Conservation (phyloP, 208 protist species). For the Trypanosoma theileri region DNA sequence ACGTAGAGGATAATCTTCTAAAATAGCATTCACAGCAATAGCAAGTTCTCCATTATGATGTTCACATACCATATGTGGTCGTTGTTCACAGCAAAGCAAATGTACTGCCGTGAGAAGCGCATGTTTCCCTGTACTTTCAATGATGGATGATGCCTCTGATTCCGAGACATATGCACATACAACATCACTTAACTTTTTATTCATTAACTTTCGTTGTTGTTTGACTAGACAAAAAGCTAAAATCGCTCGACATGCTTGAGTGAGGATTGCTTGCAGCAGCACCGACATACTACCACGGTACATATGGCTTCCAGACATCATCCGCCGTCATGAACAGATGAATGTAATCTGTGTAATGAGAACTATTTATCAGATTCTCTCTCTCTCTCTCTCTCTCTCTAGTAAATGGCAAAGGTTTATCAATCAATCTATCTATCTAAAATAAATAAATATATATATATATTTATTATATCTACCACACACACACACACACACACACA, state of each 20-base stretch:
- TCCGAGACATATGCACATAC: constrained; percentile 14
- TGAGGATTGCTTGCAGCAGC: constrained; percentile 47
- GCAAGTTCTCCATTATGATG: constrained; percentile 31
- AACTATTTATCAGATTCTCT: too few relatives aligned
- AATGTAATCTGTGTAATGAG: too few relatives aligned
- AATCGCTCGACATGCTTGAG: constrained; percentile 36
- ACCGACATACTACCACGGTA: constrained; percentile 40
- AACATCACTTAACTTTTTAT: constrained; percentile 7
- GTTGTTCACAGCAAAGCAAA: constrained; percentile 28
- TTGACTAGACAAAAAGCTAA: constrained; percentile 26
- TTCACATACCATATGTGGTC: constrained; percentile 24
- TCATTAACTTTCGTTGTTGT: not conserved
- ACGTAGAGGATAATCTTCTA: constrained; percentile 9
- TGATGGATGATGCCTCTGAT: constrained; percentile 10
- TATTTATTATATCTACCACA: too few relatives aligned
- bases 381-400: not conserved
- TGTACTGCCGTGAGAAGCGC: constrained; percentile 36
- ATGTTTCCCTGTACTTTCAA: constrained; percentile 25
- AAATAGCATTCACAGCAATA: constrained; percentile 13
- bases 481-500: too few relatives aligned
- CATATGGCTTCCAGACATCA: constrained; percentile 26
- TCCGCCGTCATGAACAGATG: constrained; percentile 11
- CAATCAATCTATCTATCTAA: too few relatives aligned
- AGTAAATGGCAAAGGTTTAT: too few relatives aligned
- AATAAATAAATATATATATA: too few relatives aligned